Evolutionary conservation across 202 grass and related monocot genomes (phyloP).

Genomic region (Eragrostis tef): DNA sequence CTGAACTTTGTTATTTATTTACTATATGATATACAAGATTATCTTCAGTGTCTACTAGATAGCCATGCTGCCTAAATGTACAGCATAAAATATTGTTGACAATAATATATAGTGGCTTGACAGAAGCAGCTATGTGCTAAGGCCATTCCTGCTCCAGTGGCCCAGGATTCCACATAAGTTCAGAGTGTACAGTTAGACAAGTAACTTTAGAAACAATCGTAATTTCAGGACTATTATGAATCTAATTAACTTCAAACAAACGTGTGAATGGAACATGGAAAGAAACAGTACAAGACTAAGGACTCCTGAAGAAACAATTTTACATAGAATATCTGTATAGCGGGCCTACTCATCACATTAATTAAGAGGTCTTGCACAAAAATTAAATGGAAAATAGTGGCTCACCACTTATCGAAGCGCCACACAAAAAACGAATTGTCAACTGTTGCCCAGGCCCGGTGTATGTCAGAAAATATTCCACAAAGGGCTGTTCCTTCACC

Average conservation of each 20-base stretch:
- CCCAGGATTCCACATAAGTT: neutral
- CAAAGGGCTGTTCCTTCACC: slow-evolving; percentile 97
- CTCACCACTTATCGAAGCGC: slow-evolving; percentile 96
- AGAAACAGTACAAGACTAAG: neutral
- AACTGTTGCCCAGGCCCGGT: slow-evolving; percentile 91
- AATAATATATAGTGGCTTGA: slow-evolving; percentile 24
- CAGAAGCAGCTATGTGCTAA: slow-evolving; percentile 4
- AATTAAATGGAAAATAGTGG: slow-evolving; percentile 32
- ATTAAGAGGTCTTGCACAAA: neutral
- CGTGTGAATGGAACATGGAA: neutral
- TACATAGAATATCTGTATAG: slow-evolving; percentile 1
- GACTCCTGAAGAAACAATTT: slow-evolving; percentile 8
- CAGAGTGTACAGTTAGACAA: slow-evolving; percentile 19
- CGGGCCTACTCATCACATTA: neutral
- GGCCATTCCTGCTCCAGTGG: slow-evolving; percentile 1
- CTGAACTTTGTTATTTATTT: slow-evolving; percentile 2
- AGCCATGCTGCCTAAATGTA: neutral
- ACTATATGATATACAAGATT: slow-evolving; percentile 1
- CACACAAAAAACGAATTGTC: slow-evolving; percentile 92
- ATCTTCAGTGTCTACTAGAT: neutral
- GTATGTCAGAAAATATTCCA: slow-evolving; percentile 91
- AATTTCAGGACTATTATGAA: neutral
- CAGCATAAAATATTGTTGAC: neutral
- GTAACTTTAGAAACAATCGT: neutral
- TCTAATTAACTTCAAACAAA: neutral